These are phyloP conservation scores for Prinsepia uniflora DNA, from an alignment of 306 rosid species.

Conservation along the genomic window DNA sequence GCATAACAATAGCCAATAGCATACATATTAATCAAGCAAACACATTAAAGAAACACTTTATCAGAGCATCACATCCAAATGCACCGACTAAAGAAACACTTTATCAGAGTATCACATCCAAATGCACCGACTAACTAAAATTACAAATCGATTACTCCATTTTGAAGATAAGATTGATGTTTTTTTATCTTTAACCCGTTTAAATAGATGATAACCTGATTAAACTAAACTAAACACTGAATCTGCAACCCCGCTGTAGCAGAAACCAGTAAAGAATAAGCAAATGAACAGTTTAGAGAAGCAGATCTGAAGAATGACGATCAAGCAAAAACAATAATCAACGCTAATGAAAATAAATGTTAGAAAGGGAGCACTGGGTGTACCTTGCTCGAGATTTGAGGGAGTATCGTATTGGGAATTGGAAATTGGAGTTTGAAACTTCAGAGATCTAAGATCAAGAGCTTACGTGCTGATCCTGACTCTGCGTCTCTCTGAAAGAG, in stretches of 20 bases:
- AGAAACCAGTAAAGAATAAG: not conserved
- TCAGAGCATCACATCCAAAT: not conserved
- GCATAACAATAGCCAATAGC: not conserved
- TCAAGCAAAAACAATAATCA: not conserved
- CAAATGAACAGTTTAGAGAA: not conserved
- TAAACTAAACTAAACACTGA: not conserved
- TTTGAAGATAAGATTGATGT: not conserved
- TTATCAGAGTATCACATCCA: no score
- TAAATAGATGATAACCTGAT: not conserved
- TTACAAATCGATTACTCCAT: not conserved
- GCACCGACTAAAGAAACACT: no score
- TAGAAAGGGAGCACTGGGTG: not conserved
- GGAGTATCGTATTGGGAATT: not conserved
- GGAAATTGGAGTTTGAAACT: not conserved
- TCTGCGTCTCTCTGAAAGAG: not conserved
- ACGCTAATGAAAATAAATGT: not conserved
- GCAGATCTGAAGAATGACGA: constrained; percentile 4
- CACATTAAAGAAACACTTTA: not conserved
- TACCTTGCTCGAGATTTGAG: not conserved
- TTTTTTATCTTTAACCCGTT: not conserved
- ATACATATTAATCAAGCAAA: not conserved
- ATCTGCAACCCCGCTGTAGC: not conserved
- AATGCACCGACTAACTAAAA: not conserved
- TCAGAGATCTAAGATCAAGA: constrained; percentile 1
- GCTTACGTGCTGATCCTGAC: constrained; percentile 5